phyloP scores from a whole-genome alignment of 768 basidiomycete species.

The Serendipita indica region DNA sequence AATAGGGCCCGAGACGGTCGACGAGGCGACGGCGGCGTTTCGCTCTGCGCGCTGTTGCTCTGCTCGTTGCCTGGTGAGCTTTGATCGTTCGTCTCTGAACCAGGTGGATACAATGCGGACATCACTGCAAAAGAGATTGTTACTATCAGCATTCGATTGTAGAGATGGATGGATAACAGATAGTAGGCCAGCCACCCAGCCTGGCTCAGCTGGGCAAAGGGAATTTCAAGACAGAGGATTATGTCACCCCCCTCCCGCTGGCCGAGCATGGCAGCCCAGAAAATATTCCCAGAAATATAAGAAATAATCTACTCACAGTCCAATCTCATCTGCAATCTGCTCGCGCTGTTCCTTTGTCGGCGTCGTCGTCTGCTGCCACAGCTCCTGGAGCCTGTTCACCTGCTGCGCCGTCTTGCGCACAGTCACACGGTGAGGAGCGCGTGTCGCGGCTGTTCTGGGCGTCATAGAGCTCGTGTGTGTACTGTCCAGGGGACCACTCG shows the following conservation, averaged over 20 bases:
- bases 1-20: too few species aligned
- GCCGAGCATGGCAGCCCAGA: neutral
- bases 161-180: neutral
- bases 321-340: slow-evolving; percentile 8
- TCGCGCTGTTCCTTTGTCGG: slow-evolving; percentile 7
- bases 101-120: slow-evolving; percentile 6
- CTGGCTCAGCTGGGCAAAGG: neutral
- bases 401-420: slow-evolving; percentile 1
- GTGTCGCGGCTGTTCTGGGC: neutral
- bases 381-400: slow-evolving; percentile 2
- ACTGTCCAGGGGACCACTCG: neutral
- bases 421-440: slow-evolving; percentile 5
- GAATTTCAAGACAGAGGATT: neutral
- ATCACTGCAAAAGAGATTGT: neutral
- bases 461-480: neutral
- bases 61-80: slow-evolving; percentile 8
- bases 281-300: neutral
- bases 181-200: too few species aligned
- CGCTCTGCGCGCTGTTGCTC: slow-evolving; percentile 6
- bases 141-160: neutral
- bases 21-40: neutral
- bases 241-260: too few species aligned
- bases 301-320: neutral
- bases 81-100: slow-evolving; percentile 6
- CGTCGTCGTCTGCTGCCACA: neutral